Evolutionary conservation across 306 rosid species (phyloP).

Genomic region (cucumber (Cucumis sativus)): DNA sequence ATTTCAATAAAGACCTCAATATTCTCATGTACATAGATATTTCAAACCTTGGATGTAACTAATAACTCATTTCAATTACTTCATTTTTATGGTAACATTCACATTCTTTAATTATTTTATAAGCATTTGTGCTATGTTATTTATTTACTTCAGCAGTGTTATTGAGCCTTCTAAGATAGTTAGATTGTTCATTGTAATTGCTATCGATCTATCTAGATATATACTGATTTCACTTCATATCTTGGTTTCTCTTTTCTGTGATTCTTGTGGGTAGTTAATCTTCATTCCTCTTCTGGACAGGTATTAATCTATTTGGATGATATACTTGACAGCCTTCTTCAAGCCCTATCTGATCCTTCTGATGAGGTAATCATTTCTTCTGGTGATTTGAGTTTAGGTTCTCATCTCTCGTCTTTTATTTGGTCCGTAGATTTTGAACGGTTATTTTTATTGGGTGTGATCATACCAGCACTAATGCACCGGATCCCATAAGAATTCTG

Average conservation of each 20-base stretch:
- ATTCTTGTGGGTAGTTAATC: neutral
- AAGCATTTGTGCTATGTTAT: neutral
- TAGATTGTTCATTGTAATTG: neutral
- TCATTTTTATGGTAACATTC: neutral
- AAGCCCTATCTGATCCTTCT: slow-evolving; percentile 81
- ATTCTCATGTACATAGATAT: no score
- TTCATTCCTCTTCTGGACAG: slow-evolving; percentile 33
- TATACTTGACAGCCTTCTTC: slow-evolving; percentile 69
- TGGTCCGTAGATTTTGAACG: no score
- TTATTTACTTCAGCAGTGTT: neutral
- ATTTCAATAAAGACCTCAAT: no score
- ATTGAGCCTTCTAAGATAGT: neutral
- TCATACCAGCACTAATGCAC: no score
- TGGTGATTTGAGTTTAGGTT: slow-evolving; percentile 4
- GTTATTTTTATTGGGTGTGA: no score
- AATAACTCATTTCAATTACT: neutral
- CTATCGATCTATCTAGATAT: neutral
- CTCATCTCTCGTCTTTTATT: neutral
- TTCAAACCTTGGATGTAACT: neutral
- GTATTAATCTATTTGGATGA: slow-evolving; percentile 60
- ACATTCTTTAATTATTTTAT: neutral
- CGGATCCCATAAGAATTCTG: no score
- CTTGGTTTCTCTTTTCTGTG: neutral
- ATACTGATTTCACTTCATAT: slow-evolving; percentile 3
- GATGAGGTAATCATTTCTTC: slow-evolving; percentile 47